phyloP scores from a whole-genome alignment of 805 yeast genomes.

The Crinitomyces ghanaensis region DNA sequence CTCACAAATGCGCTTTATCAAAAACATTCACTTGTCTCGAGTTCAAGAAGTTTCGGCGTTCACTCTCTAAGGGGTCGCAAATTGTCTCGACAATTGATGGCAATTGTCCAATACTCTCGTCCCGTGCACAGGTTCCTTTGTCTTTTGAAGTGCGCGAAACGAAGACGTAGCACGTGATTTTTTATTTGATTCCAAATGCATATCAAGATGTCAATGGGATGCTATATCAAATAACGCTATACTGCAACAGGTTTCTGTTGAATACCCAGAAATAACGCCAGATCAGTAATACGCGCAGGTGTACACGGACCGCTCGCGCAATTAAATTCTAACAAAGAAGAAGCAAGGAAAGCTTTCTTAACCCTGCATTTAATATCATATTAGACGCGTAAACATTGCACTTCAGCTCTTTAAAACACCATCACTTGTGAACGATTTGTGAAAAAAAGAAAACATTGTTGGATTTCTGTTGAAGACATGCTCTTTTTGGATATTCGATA shows the following conservation, averaged over 20 bases:
- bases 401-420: too few relatives aligned
- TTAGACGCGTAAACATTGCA: too few relatives aligned
- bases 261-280: not conserved
- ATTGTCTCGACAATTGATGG: too few relatives aligned
- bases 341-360: too few relatives aligned
- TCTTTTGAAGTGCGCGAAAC: constrained; percentile 68
- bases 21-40: too few relatives aligned
- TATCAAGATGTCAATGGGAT: not conserved
- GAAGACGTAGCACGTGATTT: constrained; percentile 10
- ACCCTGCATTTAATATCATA: not conserved
- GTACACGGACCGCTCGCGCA: not conserved
- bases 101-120: too few relatives aligned
- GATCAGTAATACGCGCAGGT: not conserved
- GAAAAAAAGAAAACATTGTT: too few relatives aligned
- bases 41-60: too few relatives aligned
- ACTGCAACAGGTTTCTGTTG: not conserved
- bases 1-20: too few relatives aligned
- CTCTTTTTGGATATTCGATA: not conserved
- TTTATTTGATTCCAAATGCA: not conserved
- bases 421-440: too few relatives aligned
- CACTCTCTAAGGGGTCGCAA: too few relatives aligned
- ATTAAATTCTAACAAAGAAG: not conserved
- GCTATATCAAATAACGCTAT: not conserved
- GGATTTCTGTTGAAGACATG: too few relatives aligned
- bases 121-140: constrained; percentile 79